Conservation (phyloP, 164 flowering plant species). For the Pachysandra terminalis region DNA sequence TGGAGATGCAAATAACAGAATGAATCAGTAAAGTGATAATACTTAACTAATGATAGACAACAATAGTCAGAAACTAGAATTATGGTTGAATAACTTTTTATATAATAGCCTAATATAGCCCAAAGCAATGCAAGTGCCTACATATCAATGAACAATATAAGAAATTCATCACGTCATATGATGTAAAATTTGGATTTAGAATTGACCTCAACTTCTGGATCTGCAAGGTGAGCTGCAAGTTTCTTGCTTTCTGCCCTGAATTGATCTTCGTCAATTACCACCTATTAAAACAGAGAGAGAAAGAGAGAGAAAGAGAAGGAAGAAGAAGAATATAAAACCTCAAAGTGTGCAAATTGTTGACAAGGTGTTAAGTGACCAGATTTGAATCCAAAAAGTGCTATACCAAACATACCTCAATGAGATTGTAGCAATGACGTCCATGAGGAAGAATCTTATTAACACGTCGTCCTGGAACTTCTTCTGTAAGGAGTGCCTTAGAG, state of each 20-base stretch:
- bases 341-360: neutral
- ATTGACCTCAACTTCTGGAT: constrained; percentile 98
- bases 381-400: neutral
- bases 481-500: constrained; percentile 76
- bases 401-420: constrained; percentile 66
- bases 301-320: too few relatives aligned
- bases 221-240: constrained; percentile 89
- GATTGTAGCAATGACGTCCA: constrained; percentile 63
- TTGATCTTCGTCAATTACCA: constrained; percentile 72
- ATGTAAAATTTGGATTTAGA: neutral
- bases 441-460: constrained; percentile 91
- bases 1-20: too few relatives aligned
- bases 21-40: too few relatives aligned
- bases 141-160: neutral
- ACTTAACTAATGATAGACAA: too few relatives aligned
- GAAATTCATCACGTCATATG: neutral
- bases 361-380: neutral
- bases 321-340: constrained; percentile 2
- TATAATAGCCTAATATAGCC: neutral
- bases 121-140: too few relatives aligned
- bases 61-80: too few relatives aligned
- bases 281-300: constrained; percentile 33
- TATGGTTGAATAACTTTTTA: too few relatives aligned
- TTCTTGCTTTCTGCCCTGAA: constrained; percentile 74
- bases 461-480: constrained; percentile 85